These are phyloP conservation scores for Delphinella strobiligena DNA, from an alignment of 2,329 filamentous ascomycete species.

Conservation along the genomic window DNA sequence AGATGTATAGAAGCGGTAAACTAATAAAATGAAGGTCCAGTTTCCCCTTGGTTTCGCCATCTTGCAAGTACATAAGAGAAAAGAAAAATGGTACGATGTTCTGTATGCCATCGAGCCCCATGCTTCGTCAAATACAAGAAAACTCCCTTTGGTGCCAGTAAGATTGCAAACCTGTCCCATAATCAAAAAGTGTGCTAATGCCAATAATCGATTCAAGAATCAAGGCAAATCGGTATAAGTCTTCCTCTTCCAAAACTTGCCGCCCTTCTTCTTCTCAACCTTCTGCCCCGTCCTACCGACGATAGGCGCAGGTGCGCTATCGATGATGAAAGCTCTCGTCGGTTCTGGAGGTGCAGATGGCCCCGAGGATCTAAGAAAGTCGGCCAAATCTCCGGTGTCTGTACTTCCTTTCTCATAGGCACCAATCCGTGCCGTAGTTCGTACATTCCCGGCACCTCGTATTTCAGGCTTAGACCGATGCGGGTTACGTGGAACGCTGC, in stretches of 20 bases:
- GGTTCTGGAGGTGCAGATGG: conserved; percentile 15
- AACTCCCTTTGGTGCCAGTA: too few species aligned
- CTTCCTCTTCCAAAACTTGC: conserved; percentile 13
- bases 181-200: too few species aligned
- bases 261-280: conserved; percentile 16
- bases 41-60: too few species aligned
- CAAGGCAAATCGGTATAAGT: conserved; percentile 16
- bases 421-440: conserved; percentile 9
- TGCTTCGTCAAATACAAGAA: too few species aligned
- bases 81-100: too few species aligned
- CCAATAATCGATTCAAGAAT: background rate
- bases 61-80: too few species aligned
- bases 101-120: too few species aligned
- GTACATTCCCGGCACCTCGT: conserved; percentile 14
- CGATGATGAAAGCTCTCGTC: conserved; percentile 11
- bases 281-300: conserved; percentile 5
- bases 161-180: too few species aligned
- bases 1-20: background rate
- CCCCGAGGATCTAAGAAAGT: conserved; percentile 30
- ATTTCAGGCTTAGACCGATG: conserved; percentile 8
- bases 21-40: too few species aligned
- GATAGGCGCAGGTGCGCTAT: conserved; percentile 7
- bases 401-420: conserved; percentile 3
- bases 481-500: conserved; percentile 9
- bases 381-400: conserved; percentile 28